These are phyloP conservation scores for Pseudogymnoascus sp. DNA, from an alignment of 2,329 filamentous ascomycete genomes.

Conservation along the genomic window DNA sequence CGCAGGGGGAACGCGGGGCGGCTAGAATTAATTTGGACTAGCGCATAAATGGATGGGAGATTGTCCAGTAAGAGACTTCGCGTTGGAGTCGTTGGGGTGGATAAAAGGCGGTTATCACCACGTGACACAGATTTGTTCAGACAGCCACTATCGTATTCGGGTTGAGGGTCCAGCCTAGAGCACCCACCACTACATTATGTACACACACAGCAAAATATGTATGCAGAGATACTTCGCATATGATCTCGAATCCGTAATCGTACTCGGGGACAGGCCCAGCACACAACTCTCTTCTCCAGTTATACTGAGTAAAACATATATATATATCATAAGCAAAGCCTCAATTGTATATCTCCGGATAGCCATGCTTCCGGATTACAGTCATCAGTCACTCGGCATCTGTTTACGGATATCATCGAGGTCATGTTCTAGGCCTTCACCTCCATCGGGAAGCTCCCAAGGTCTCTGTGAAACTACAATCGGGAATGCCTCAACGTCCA, in stretches of 20 bases:
- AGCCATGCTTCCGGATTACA: neutral
- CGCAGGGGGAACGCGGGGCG: slow-evolving; percentile 1
- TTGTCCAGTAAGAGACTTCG: slow-evolving; percentile 1
- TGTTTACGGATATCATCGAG: neutral
- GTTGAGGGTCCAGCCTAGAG: neutral
- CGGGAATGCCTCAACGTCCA: neutral
- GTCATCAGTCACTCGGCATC: neutral
- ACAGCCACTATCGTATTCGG: slow-evolving; percentile 5
- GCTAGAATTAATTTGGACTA: neutral
- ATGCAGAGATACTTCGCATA: neutral
- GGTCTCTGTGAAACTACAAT: neutral
- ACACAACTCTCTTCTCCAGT: neutral
- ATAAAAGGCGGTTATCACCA: neutral
- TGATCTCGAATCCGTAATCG: slow-evolving; percentile 9
- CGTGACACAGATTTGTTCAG: neutral
- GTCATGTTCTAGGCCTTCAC: neutral
- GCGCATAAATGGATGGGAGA: neutral
- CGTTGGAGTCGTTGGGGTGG: neutral
- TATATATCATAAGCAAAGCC: slow-evolving; percentile 3
- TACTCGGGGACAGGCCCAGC: neutral
- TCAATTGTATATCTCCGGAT: neutral
- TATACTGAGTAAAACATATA: neutral
- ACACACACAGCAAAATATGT: neutral
- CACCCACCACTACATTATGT: neutral
- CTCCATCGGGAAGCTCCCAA: neutral